These are phyloP conservation scores for Macaranga tanarius DNA, from an alignment of 441 rosid species.

Conservation along the genomic window DNA sequence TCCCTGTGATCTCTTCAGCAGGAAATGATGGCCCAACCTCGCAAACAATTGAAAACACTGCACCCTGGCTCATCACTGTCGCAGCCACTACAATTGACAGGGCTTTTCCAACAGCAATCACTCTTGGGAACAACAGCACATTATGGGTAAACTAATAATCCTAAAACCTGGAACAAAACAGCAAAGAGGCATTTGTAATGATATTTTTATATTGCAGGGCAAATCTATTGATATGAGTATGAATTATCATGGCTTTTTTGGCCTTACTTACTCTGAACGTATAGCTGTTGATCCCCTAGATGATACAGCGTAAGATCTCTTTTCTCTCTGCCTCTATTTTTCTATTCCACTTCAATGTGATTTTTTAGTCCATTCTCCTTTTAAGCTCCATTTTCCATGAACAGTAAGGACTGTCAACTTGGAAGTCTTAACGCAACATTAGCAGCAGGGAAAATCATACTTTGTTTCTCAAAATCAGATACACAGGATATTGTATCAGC, in stretches of 20 bases:
- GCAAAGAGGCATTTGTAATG: neutral
- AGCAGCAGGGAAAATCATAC: conserved; percentile 41
- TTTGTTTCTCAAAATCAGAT: conserved; percentile 34
- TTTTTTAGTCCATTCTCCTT: neutral
- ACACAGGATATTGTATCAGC: conserved; percentile 25
- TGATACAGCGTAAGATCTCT: conserved; percentile 29
- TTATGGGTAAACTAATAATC: conserved; percentile 29
- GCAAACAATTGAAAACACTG: conserved; percentile 31
- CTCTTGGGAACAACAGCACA: conserved; percentile 30
- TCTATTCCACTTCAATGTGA: neutral
- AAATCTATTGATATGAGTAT: conserved; percentile 28
- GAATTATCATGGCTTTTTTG: conserved; percentile 25
- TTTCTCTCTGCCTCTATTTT: neutral
- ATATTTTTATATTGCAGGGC: conserved; percentile 30
- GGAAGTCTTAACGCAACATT: conserved; percentile 42
- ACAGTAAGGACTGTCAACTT: conserved; percentile 30
- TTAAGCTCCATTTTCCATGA: neutral
- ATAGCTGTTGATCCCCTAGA: conserved; percentile 26
- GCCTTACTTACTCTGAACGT: conserved; percentile 38
- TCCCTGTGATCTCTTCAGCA: conserved; percentile 29
- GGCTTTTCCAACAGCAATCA: conserved; percentile 28
- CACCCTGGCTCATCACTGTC: conserved; percentile 44
- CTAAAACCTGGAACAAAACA: neutral
- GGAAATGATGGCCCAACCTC: conserved; percentile 36
- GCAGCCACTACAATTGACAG: conserved; percentile 40